Percentiles rank a stretch among this genome's conserved stretches.
Conservation (phyloP, 345 rosid genomes). For the Acer campestre region DNA sequence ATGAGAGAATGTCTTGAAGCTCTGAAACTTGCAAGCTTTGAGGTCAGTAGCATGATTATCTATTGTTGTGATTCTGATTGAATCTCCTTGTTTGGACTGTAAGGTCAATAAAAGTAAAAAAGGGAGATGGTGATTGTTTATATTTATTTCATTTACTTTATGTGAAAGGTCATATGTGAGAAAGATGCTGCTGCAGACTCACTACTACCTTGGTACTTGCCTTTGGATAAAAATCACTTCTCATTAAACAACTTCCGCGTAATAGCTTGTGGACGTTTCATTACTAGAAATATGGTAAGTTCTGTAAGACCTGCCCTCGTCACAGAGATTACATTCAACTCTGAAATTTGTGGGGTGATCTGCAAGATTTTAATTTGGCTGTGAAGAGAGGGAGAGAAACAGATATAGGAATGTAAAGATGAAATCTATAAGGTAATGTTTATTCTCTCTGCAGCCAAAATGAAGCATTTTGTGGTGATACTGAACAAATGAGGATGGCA, state of each 20-base stretch:
- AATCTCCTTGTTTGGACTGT: background rate
- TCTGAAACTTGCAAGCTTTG: constrained; percentile 82
- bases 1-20: constrained; percentile 85
- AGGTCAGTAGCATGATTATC: constrained; percentile 45
- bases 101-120: background rate
- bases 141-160: background rate
- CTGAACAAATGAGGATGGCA: background rate
- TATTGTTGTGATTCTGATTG: background rate
- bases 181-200: constrained; percentile 73
- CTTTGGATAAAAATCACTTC: constrained; percentile 77
- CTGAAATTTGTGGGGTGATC: background rate
- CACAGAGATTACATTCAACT: background rate
- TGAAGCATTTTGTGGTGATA: background rate
- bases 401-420: background rate
- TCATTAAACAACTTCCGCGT: constrained; percentile 79
- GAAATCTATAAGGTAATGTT: background rate
- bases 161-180: constrained; percentile 78
- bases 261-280: constrained; percentile 72
- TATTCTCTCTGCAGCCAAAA: background rate
- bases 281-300: constrained; percentile 85
- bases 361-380: background rate
- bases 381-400: background rate
- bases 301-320: background rate
- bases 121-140: background rate
- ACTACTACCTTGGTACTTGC: constrained; percentile 81